A percentile compares a stretch with the other conserved stretches of the same genome.
Conservation (phyloP, 2,329 filamentous ascomycete genomes). For the Fulvia fulva region DNA sequence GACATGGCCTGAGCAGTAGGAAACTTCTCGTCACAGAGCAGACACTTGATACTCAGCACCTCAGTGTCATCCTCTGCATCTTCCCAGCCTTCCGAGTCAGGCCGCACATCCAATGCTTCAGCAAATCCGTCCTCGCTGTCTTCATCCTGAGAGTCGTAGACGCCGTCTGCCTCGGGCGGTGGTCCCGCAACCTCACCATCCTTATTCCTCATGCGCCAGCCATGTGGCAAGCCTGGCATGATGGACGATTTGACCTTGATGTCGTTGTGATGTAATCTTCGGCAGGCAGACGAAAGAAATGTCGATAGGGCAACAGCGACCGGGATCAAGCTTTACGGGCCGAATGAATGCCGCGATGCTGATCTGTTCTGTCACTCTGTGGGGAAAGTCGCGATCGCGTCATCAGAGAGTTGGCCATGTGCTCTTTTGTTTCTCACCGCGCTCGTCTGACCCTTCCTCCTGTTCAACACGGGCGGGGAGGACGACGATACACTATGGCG, state of each 20-base stretch:
- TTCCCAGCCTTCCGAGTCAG: constrained; percentile 43
- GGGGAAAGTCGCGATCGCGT: constrained; percentile 6
- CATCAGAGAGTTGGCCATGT: neutral
- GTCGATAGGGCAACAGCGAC: neutral
- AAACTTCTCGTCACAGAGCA: constrained; percentile 39
- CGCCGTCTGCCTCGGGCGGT: constrained; percentile 22
- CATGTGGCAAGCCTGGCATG: constrained; percentile 24
- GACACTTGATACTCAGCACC: constrained; percentile 36
- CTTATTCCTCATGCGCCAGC: constrained; percentile 25
- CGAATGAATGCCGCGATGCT: neutral
- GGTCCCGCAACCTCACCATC: constrained; percentile 20
- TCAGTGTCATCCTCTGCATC: constrained; percentile 42
- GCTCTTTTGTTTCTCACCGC: neutral
- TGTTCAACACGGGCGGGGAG: neutral
- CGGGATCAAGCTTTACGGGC: neutral
- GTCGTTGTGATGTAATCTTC: neutral
- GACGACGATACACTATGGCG: constrained; percentile 26
- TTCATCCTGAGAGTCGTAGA: constrained; percentile 18
- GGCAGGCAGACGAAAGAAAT: neutral
- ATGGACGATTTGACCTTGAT: neutral
- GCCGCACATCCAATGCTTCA: constrained; percentile 26
- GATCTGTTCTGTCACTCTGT: too few relatives aligned
- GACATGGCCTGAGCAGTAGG: constrained; percentile 34
- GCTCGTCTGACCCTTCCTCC: neutral
- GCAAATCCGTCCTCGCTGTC: constrained; percentile 14